These are phyloP conservation scores for Lactifluus pinguis DNA, from an alignment of 768 basidiomycete genomes.

Conservation along the genomic window DNA sequence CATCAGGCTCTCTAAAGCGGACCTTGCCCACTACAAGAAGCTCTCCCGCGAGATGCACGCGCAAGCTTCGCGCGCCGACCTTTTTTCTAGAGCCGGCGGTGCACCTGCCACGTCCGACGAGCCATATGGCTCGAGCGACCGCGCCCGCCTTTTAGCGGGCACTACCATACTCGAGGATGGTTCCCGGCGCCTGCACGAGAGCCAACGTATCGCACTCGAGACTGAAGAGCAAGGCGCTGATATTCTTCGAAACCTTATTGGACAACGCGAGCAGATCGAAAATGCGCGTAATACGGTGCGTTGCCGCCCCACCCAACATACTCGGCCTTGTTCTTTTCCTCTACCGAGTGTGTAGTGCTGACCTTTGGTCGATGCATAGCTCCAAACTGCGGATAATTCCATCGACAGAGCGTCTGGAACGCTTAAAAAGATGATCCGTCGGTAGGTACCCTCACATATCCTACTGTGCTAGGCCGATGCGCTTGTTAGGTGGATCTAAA, in stretches of 20 bases:
- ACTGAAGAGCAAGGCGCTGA: constrained; percentile 94
- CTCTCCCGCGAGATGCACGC: constrained; percentile 63
- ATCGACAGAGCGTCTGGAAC: constrained; percentile 91
- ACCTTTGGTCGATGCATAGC: constrained; percentile 33
- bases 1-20: constrained; percentile 64
- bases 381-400: constrained; percentile 76
- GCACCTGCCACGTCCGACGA: constrained; percentile 64
- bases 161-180: constrained; percentile 79
- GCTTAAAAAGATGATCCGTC: constrained; percentile 89
- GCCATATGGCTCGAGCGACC: constrained; percentile 59
- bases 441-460: constrained; percentile 43
- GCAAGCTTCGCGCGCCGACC: constrained; percentile 62
- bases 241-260: constrained; percentile 75
- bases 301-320: background rate
- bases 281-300: constrained; percentile 83
- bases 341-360: background rate
- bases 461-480: constrained; percentile 12
- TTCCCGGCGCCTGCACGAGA: constrained; percentile 75
- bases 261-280: constrained; percentile 91
- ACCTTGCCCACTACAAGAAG: constrained; percentile 74
- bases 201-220: constrained; percentile 87
- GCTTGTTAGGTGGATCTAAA: constrained; percentile 22
- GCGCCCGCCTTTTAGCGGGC: constrained; percentile 71
- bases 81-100: constrained; percentile 38
- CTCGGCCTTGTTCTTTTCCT: background rate